Evolutionary conservation across 306 rosid species (phyloP).

Genomic region (Dalbergia oliveri): DNA sequence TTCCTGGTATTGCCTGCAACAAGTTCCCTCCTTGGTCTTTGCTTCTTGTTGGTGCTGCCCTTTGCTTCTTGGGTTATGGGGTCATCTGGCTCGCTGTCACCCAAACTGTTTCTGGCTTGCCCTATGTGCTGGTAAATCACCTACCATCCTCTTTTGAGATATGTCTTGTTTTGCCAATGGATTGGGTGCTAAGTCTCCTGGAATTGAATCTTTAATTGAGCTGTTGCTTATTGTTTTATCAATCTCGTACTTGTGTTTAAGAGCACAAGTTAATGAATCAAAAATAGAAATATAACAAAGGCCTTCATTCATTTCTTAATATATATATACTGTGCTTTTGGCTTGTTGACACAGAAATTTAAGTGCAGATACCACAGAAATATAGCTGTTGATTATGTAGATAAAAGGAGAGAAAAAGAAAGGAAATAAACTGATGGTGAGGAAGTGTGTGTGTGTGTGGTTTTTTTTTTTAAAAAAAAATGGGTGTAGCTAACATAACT

Average conservation of each 20-base stretch:
- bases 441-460: too few species aligned
- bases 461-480: too few species aligned
- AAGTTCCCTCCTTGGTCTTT: slow-evolving; percentile 88
- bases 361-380: too few species aligned
- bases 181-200: background rate
- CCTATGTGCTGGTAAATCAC: slow-evolving; percentile 63
- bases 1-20: slow-evolving; percentile 83
- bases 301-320: too few species aligned
- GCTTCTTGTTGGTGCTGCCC: slow-evolving; percentile 67
- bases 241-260: background rate
- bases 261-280: too few species aligned
- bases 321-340: too few species aligned
- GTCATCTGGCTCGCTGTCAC: slow-evolving; percentile 72
- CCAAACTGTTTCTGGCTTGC: slow-evolving; percentile 61
- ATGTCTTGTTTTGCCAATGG: background rate
- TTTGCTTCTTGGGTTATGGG: slow-evolving; percentile 79
- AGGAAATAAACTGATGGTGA: too few species aligned
- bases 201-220: background rate
- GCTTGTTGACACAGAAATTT: too few species aligned
- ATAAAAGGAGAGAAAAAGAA: too few species aligned
- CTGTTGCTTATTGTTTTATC: background rate
- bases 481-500: too few species aligned
- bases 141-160: background rate
- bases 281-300: too few species aligned
- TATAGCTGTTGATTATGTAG: too few species aligned